phyloP scores from a whole-genome alignment of 2,329 filamentous ascomycete species.

The Chrysoporthe cubensis region DNA sequence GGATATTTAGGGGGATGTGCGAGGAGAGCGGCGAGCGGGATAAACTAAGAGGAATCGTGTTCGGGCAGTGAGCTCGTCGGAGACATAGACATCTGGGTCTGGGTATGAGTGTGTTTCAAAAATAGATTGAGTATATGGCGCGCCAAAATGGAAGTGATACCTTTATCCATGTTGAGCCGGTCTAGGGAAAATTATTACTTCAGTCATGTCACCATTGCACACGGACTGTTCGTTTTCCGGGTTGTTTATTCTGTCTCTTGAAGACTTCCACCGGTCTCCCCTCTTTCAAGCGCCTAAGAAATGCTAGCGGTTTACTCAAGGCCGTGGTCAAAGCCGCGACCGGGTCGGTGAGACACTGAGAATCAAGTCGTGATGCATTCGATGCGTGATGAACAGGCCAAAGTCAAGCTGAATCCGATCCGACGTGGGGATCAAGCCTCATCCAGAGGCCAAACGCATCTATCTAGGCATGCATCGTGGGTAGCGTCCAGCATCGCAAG shows the following conservation, averaged over 20 bases:
- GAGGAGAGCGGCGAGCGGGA: conserved; percentile 64
- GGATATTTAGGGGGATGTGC: conserved; percentile 67
- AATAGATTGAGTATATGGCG: background rate
- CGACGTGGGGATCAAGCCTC: too few relatives aligned
- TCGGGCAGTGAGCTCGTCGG: conserved; percentile 32
- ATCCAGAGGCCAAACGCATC: too few relatives aligned
- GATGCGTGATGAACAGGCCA: too few relatives aligned
- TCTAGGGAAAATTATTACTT: background rate
- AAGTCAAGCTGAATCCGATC: too few relatives aligned
- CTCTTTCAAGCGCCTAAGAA: too few relatives aligned
- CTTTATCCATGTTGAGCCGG: background rate
- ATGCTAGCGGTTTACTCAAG: too few relatives aligned
- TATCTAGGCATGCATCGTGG: background rate
- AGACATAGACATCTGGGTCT: background rate
- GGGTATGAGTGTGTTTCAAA: background rate
- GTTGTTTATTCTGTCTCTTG: background rate
- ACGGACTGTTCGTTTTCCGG: background rate
- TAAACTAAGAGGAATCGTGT: conserved; percentile 52
- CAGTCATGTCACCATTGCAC: background rate
- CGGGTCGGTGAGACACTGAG: too few relatives aligned
- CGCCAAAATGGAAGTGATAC: background rate
- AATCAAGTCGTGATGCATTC: too few relatives aligned
- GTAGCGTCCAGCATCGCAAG: background rate
- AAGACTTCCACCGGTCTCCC: background rate
- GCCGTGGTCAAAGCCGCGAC: too few relatives aligned